These are phyloP conservation scores for Colletotrichum endophyticum DNA, from an alignment of 2,329 filamentous ascomycete species.

Conservation along the genomic window DNA sequence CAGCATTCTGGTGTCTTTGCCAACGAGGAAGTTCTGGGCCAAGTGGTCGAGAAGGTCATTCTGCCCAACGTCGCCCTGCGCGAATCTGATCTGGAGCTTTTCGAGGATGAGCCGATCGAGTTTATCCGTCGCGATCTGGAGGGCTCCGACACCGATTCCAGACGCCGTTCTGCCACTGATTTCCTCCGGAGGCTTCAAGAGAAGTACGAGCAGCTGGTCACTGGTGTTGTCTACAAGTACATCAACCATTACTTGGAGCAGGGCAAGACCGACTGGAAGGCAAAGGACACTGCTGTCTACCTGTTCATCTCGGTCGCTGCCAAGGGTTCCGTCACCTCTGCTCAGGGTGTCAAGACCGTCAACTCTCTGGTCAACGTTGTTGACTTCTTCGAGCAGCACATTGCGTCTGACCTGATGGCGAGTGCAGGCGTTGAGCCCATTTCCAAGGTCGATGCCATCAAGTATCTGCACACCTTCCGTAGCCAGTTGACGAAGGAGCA, in stretches of 20 bases:
- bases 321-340: slow-evolving; percentile 85
- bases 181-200: slow-evolving; percentile 90
- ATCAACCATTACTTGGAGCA: slow-evolving; percentile 86
- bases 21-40: slow-evolving; percentile 75
- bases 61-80: slow-evolving; percentile 90
- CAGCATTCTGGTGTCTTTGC: slow-evolving; percentile 88
- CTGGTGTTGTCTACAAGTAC: slow-evolving; percentile 84
- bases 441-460: slow-evolving; percentile 96
- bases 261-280: slow-evolving; percentile 86
- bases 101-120: slow-evolving; percentile 98
- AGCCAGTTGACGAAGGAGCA: slow-evolving; percentile 91
- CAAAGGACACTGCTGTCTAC: slow-evolving; percentile 98
- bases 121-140: slow-evolving; percentile 96
- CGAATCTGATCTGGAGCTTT: slow-evolving; percentile 93
- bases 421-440: slow-evolving; percentile 76
- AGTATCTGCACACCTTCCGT: slow-evolving; percentile 96
- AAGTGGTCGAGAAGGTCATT: slow-evolving; percentile 95
- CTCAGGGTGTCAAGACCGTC: slow-evolving; percentile 88
- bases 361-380: slow-evolving; percentile 89
- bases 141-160: slow-evolving; percentile 93
- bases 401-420: slow-evolving; percentile 86
- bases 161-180: slow-evolving; percentile 90
- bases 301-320: slow-evolving; percentile 93
- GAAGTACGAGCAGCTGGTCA: slow-evolving; percentile 86
- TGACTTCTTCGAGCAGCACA: slow-evolving; percentile 92